phyloP scores from a whole-genome alignment of 2,329 filamentous ascomycete species.

The Trichoderma sp. region DNA sequence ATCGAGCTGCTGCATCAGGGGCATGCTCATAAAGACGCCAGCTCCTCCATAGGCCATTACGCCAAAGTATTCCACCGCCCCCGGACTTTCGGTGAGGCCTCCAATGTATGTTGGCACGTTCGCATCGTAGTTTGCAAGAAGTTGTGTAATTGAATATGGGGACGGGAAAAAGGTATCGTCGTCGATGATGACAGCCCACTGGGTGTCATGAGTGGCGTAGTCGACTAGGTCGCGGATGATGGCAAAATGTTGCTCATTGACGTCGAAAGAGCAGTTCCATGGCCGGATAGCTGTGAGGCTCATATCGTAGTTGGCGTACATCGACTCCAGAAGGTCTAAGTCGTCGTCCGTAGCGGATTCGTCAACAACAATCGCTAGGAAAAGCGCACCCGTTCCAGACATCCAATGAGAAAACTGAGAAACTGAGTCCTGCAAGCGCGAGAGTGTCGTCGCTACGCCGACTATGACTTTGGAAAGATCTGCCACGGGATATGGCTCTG shows the following conservation, averaged over 20 bases:
- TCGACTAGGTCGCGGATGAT: slow-evolving; percentile 50
- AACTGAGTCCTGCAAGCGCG: slow-evolving; percentile 49
- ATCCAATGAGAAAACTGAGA: slow-evolving; percentile 56
- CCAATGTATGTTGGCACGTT: slow-evolving; percentile 52
- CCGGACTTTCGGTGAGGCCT: slow-evolving; percentile 54
- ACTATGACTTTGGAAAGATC: slow-evolving; percentile 54
- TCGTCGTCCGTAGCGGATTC: not conserved
- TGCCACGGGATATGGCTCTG: slow-evolving; percentile 40
- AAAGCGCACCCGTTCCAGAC: slow-evolving; percentile 46
- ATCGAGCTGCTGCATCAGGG: slow-evolving; percentile 48
- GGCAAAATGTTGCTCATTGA: slow-evolving; percentile 57
- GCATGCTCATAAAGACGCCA: slow-evolving; percentile 55
- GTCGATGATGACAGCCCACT: slow-evolving; percentile 58
- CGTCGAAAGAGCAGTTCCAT: slow-evolving; percentile 34
- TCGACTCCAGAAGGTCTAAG: slow-evolving; percentile 30
- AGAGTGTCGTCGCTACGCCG: slow-evolving; percentile 53
- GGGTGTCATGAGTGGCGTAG: slow-evolving; percentile 41
- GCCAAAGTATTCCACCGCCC: slow-evolving; percentile 51
- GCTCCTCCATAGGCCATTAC: slow-evolving; percentile 61
- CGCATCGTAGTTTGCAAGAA: slow-evolving; percentile 48
- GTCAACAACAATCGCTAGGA: slow-evolving; percentile 52
- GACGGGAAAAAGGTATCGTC: slow-evolving; percentile 64
- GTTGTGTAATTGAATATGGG: slow-evolving; percentile 47
- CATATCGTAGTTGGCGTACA: slow-evolving; percentile 33
- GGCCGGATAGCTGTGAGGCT: slow-evolving; percentile 35